phyloP scores from a whole-genome alignment of 495 filamentous ascomycete genomes.

The Xeromyces bisporus region DNA sequence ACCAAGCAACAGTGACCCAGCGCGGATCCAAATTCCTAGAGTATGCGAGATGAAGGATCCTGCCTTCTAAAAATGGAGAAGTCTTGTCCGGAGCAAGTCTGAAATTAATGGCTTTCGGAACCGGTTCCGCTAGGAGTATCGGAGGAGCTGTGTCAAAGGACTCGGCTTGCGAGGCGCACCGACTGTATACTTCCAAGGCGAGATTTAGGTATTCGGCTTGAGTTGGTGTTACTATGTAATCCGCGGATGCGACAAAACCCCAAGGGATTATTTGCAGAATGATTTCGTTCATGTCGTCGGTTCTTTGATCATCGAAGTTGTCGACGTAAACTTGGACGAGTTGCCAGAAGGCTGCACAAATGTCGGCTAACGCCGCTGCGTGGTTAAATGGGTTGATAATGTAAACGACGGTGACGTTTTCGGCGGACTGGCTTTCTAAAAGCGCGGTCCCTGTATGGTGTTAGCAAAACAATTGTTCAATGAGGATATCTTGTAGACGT shows the following conservation, averaged over 20 bases:
- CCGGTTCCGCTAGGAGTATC: slow-evolving; percentile 53
- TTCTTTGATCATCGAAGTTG: slow-evolving; percentile 29
- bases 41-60: slow-evolving; percentile 74
- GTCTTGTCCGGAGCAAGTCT: slow-evolving; percentile 38
- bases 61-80: slow-evolving; percentile 67
- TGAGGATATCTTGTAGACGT: slow-evolving; percentile 8
- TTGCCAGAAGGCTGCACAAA: slow-evolving; percentile 62
- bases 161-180: slow-evolving; percentile 37
- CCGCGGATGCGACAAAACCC: slow-evolving; percentile 47
- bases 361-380: slow-evolving; percentile 47
- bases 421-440: slow-evolving; percentile 23
- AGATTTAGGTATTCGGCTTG: slow-evolving; percentile 50
- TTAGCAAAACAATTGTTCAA: slow-evolving; percentile 7
- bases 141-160: slow-evolving; percentile 42
- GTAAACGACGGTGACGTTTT: slow-evolving; percentile 68
- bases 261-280: slow-evolving; percentile 72
- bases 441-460: slow-evolving; percentile 22
- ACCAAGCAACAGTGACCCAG: slow-evolving; percentile 90
- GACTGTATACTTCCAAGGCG: slow-evolving; percentile 74
- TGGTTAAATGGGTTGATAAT: slow-evolving; percentile 61
- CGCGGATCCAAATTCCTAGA: slow-evolving; percentile 63
- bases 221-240: slow-evolving; percentile 47
- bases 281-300: slow-evolving; percentile 43
- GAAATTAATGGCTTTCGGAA: slow-evolving; percentile 65
- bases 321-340: slow-evolving; percentile 54